Evolutionary conservation across 225 moss, liverwort and hornwort species (phyloP).

Genomic region (Anthoceros angustus): DNA sequence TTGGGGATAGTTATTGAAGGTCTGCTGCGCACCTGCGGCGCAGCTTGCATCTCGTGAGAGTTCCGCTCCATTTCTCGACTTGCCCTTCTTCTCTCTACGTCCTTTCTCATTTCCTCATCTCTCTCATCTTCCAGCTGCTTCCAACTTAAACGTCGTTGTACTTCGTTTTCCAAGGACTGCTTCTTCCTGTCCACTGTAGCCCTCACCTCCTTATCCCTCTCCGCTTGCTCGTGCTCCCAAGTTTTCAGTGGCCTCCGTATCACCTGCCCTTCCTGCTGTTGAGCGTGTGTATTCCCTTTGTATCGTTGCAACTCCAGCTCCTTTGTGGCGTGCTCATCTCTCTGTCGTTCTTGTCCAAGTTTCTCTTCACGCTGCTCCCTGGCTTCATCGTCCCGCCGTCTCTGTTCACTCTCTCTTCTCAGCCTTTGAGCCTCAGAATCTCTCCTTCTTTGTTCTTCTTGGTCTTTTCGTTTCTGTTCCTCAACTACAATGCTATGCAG

Average conservation of each 20-base stretch:
- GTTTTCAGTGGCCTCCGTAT: not conserved
- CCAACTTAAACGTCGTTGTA: not conserved
- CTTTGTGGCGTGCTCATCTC: not conserved
- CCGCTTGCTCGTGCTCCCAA: not conserved
- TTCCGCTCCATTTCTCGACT: not conserved
- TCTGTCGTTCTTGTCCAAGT: not conserved
- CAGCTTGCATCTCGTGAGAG: not conserved
- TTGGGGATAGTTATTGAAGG: not conserved
- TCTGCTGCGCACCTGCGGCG: not conserved
- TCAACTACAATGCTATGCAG: not conserved
- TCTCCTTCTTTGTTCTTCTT: not conserved
- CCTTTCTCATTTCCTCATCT: not conserved
- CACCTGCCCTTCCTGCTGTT: not conserved
- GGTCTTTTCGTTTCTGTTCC: not conserved
- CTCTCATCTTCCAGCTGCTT: not conserved
- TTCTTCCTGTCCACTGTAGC: not conserved
- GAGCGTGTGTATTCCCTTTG: not conserved
- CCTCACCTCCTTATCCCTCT: not conserved
- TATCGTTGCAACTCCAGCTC: not conserved
- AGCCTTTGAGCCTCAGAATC: not conserved
- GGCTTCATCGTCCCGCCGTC: not conserved
- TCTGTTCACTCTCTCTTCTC: not conserved
- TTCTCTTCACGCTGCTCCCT: not conserved
- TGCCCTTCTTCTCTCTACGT: not conserved
- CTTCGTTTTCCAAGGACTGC: not conserved